Evolutionary conservation across 1,284 basidiomycete genomes (phyloP), one percentile per base, ranked within the genome.

Genomic region (Pseudozyma pruni): DNA sequence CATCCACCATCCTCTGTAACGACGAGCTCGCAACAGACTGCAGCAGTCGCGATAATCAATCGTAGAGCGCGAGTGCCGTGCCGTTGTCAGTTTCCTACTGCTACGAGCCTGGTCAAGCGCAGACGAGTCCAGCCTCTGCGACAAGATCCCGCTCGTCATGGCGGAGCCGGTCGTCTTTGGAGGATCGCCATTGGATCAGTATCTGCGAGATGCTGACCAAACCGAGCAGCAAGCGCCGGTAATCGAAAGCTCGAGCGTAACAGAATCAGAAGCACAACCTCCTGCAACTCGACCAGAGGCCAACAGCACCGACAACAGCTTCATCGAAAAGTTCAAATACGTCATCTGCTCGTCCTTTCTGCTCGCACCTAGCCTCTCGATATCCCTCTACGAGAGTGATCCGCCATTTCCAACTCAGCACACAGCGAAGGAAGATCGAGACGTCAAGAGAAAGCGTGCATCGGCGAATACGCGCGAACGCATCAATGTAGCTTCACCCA

Each of bases 321-420:
- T 80, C 43, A 59, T 72, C 6, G 80, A 81, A 42, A 57, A 44
- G n/a, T 80, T 81, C 72, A 79, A 78, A 41, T 76, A 76, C 35
- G 49, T 58, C 43, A 62, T 81, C 45, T 79, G 76, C 53, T 79
- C 80, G 5, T 80, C 79, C 7, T 79, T 76, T 50, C 72, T 81
- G 19, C 70, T 81, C 29, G 78, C 77, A 3, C 58, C 75, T 6
- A 73, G 58, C 33, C 68, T 81, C 23, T 79, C 79, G 17, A 80
- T 81, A 35, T 80, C 78, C 11, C 74, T 75, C 49, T 81, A 81
- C 64, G 78, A 73, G 13, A 46, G 67, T 8, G 57, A 33, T 16
- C 55, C 55, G 2, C 54, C 63, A 8, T 32, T 53, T 2, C 41
- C 52, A 13, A 32, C 40, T 1, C 60, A 39, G 16, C 13, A 46